Percentiles rank a stretch among this genome's conserved stretches.
Evolutionary conservation across 768 basidiomycete genomes (phyloP).

Genomic region (Amanita inopinata): DNA sequence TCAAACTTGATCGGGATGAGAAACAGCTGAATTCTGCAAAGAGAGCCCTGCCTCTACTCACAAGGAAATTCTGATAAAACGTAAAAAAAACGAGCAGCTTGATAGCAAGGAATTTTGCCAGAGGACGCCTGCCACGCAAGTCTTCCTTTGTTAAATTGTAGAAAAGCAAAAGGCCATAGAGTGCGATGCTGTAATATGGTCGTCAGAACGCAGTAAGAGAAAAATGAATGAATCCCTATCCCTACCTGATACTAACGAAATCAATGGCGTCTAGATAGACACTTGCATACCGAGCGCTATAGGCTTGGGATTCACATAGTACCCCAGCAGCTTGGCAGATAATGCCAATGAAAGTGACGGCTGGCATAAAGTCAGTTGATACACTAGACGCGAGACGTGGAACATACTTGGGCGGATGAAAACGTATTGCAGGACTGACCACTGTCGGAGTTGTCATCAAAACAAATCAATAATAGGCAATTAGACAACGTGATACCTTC

Average conservation of each 20-base stretch:
- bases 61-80: conserved; percentile 66
- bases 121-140: conserved; percentile 55
- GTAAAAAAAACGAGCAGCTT: conserved; percentile 75
- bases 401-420: conserved; percentile 38
- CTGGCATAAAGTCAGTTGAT: conserved; percentile 14
- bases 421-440: conserved; percentile 76
- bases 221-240: conserved; percentile 5
- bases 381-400: neutral
- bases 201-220: neutral
- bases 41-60: conserved; percentile 19
- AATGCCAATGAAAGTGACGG: conserved; percentile 56
- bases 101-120: conserved; percentile 71
- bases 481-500: too few species aligned
- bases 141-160: conserved; percentile 70
- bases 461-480: conserved; percentile 2
- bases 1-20: conserved; percentile 31
- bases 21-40: neutral
- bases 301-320: conserved; percentile 49
- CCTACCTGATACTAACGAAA: conserved; percentile 62
- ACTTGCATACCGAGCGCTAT: conserved; percentile 44
- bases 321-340: conserved; percentile 53
- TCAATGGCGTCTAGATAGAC: conserved; percentile 59
- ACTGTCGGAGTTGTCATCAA: conserved; percentile 27
- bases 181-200: conserved; percentile 39
- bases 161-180: conserved; percentile 70